Evolutionary conservation across 129 eudicot species (phyloP), one percentile per base, ranked within the genome.

Genomic region (Arctium minus): DNA sequence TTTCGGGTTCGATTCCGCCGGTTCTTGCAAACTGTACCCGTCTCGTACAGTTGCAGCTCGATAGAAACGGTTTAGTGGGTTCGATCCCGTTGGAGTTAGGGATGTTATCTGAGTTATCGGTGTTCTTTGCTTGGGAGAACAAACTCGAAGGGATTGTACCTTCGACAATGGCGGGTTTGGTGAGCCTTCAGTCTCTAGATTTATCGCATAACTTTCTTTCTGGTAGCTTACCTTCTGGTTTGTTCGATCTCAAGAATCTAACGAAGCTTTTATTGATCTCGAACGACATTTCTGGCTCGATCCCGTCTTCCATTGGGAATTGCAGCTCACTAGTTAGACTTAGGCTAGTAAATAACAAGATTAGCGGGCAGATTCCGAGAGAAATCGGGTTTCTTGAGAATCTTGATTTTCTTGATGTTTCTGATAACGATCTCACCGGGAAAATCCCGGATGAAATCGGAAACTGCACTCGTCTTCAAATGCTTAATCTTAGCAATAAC

Each of bases 51-150:
- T 74, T 93, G 15, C 98, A 93, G 87, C 37, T 93, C 12, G 97
- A 93, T 85, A 73, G 83, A 29, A 93, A 93, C 40, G 87, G 85
- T 70, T 76, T 93, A 38, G 85, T 86, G 0, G 92, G 98, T 35
- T 62, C 87, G 10, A 91, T 93, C 80, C 98, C 97, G 7, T 42
- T 60, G 2, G 97, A 91, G 79, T 82, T 93, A 0, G 97, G 98
- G 79, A 73, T 48, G 79, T 87, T 93, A 71, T 33, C 76, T 2
- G 90, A 88, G 83, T 87, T 93, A 35, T 79, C 82, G 0, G 95
- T 93, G 72, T 93, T 93, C 85, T 93, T 89, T 33, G 92, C 93
- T 2, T 93, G 98, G 98, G 89, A 90, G 79, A 93, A 93, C 70
- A 88, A 87, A 71, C 92, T 93, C n/a, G 94, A 89, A 84, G 98